Evolutionary conservation across 1,284 basidiomycete genomes (phyloP).

Genomic region (Sutorius eximius): DNA sequence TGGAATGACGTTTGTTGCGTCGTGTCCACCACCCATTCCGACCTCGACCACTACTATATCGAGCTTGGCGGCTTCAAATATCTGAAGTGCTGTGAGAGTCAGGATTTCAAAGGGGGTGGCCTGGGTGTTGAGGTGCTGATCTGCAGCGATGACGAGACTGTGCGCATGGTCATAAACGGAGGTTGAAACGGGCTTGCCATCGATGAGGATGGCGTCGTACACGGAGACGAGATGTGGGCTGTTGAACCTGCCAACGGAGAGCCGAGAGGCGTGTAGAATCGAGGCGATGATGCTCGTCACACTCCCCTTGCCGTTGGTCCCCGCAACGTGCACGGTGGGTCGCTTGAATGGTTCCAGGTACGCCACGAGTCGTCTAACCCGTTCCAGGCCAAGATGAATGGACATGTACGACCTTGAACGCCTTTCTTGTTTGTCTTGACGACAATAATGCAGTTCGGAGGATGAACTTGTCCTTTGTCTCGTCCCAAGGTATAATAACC

Average conservation of each 20-base stretch:
- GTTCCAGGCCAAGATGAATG: conserved; percentile 78
- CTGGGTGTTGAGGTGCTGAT: conserved; percentile 45
- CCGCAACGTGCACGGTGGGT: conserved; percentile 90
- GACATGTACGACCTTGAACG: conserved; percentile 44
- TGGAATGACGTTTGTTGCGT: conserved; percentile 91
- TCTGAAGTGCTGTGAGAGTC: conserved; percentile 71
- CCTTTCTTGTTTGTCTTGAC: not conserved
- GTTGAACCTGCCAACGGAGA: conserved; percentile 85
- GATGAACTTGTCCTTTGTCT: not conserved
- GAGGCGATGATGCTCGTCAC: conserved; percentile 84
- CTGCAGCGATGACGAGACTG: conserved; percentile 50
- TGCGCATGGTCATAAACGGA: conserved; percentile 54
- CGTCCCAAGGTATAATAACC: conserved; percentile 9
- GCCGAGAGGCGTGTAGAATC: conserved; percentile 56
- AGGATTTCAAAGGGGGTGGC: conserved; percentile 86
- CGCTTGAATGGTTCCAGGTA: conserved; percentile 67
- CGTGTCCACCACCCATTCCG: conserved; percentile 89
- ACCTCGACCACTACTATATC: conserved; percentile 92
- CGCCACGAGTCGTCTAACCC: conserved; percentile 61
- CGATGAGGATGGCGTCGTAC: conserved; percentile 77
- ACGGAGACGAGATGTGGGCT: conserved; percentile 86
- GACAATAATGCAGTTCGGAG: not conserved
- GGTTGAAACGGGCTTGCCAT: conserved; percentile 54
- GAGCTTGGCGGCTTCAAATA: conserved; percentile 68
- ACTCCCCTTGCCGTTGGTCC: conserved; percentile 98